These are phyloP conservation scores for Globisporangium parvum DNA, from an alignment of 352 stramenopile species.

Conservation along the genomic window DNA sequence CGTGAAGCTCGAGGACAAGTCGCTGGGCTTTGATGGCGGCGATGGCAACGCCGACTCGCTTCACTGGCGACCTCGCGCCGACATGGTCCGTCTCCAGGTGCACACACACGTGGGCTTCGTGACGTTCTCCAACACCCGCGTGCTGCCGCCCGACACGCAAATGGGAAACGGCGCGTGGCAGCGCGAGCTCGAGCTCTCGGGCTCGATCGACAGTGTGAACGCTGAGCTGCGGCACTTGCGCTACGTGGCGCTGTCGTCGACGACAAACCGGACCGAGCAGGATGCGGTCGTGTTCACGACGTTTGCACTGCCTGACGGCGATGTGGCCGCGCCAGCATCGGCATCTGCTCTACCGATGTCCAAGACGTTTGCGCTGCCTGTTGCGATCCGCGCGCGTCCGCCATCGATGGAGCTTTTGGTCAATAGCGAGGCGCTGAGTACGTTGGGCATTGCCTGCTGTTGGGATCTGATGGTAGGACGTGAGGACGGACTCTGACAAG, in stretches of 20 bases:
- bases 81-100: constrained; percentile 3
- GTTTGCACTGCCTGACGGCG: constrained; percentile 1
- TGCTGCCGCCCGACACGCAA: not conserved
- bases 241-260: not conserved
- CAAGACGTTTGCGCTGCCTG: not conserved
- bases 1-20: constrained; percentile 3
- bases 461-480: no score
- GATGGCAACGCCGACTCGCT: not conserved
- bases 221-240: constrained; percentile 5
- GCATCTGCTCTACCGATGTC: not conserved
- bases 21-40: not conserved
- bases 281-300: constrained; percentile 7
- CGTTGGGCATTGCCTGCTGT: not conserved
- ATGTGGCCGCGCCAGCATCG: not conserved
- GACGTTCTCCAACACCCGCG: constrained; percentile 3
- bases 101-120: constrained; percentile 4
- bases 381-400: constrained; percentile 4
- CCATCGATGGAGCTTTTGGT: constrained; percentile 1
- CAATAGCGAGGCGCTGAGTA: not conserved
- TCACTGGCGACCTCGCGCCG: not conserved
- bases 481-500: no score
- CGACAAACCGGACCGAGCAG: not conserved
- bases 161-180: not conserved
- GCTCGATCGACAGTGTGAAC: constrained; percentile 4
- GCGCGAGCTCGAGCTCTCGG: constrained; percentile 3